Evolutionary conservation across 2,329 filamentous ascomycete species (phyloP), one percentile per base, ranked within the genome.

Genomic region (Phaeosphaeria sp.): DNA sequence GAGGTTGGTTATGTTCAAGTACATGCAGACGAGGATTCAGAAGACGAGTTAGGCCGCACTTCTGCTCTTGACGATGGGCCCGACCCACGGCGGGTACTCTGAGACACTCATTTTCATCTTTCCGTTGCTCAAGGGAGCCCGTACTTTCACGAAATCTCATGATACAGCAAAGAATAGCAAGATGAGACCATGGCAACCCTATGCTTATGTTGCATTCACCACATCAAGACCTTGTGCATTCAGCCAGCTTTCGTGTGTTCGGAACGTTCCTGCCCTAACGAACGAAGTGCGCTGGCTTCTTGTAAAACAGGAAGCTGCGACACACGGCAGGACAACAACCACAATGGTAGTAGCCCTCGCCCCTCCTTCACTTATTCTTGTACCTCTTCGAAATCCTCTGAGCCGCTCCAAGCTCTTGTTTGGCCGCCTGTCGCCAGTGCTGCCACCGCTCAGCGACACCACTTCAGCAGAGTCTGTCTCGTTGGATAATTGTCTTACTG

Each of bases 401-500:
- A 39, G 36, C 36, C 36, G 4, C 15, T 39, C 36, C 36, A 39
- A n/a, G 15, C 33, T 24, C 44, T 18, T 18, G 3, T 30, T 33
- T 53, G 49, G 36, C 36, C 52, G 51, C 33, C 57, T 57, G 46
- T 53, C 52, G 53, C 42, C 54, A 42, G 51, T 58, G 53, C 54
- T 48, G 57, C 53, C 57, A 57, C 53, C 55, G 67, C 61, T 63
- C 57, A 59, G 59, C 64, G 61, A 57, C 59, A 63, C 60, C 53
- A 50, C 65, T 56, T 63, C 63, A 67, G 60, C 59, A 65, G 45
- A 57, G 56, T 64, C 63, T 69, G 61, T 58, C 65, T 61, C 56
- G 52, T 64, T 67, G 63, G 57, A 56, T 44, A 55, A 56, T 55
- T 24, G 33, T 61, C 57, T 68, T 64, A 63, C 60, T 36, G 20